Percentiles rank a stretch among this genome's conserved stretches.
Evolutionary conservation across 73 alveolate genomes (phyloP).

Genomic region (Symbiodinium pilosum): DNA sequence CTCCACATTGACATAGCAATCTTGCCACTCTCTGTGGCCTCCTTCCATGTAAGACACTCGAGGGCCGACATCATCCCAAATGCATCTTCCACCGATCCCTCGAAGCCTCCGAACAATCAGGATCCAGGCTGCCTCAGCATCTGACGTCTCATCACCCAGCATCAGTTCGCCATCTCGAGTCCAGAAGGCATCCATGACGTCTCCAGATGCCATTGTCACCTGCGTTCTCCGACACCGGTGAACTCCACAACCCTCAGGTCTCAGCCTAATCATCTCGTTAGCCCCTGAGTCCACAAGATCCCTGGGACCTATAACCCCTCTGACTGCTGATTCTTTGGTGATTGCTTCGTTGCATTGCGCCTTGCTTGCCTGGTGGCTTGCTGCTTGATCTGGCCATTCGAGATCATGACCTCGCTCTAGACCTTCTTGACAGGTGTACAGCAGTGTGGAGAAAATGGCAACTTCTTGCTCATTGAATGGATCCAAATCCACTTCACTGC

Average conservation of each 20-base stretch:
- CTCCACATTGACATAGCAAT: neutral
- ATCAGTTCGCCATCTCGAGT: neutral
- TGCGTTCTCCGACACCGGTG: neutral
- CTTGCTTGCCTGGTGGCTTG: no score
- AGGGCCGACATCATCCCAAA: neutral
- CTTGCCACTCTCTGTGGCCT: neutral
- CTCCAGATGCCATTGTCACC: neutral
- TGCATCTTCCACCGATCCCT: neutral
- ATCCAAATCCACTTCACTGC: no score
- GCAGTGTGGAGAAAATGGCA: no score
- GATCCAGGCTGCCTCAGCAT: neutral
- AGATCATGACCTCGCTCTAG: no score
- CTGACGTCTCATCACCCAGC: neutral
- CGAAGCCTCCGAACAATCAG: neutral
- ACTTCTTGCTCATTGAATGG: no score
- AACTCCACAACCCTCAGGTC: neutral
- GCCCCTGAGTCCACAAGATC: neutral
- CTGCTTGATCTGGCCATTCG: no score
- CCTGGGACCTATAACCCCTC: neutral
- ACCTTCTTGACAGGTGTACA: no score
- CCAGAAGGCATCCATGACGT: neutral
- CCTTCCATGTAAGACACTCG: no score
- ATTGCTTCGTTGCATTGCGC: no score
- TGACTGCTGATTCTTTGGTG: no score
- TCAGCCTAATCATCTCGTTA: neutral